phyloP scores from a whole-genome alignment of 805 yeast genomes.

The Wickerhamomyces hampshirensis region DNA sequence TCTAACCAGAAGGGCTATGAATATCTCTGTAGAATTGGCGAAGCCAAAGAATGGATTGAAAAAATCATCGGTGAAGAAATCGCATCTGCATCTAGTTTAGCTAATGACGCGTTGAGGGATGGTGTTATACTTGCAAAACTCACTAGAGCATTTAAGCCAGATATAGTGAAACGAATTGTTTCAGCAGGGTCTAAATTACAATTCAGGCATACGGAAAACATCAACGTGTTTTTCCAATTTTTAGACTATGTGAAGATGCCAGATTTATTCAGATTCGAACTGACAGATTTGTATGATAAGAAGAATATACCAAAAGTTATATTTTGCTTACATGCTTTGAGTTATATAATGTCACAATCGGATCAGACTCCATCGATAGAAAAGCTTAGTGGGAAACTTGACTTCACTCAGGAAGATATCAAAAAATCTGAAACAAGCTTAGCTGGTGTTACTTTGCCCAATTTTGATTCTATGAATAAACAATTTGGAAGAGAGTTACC shows the following conservation, averaged over 20 bases:
- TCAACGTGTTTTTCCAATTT: conserved; percentile 73
- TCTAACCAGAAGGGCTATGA: conserved; percentile 52
- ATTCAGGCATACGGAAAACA: conserved; percentile 90
- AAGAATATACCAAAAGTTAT: conserved; percentile 92
- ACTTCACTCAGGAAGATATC: conserved; percentile 66
- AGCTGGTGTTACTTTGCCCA: conserved; percentile 71
- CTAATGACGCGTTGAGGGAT: conserved; percentile 62
- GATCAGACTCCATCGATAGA: conserved; percentile 56
- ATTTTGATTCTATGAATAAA: conserved; percentile 54
- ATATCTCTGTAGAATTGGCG: conserved; percentile 73
- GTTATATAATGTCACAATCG: conserved; percentile 58
- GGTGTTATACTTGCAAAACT: conserved; percentile 84
- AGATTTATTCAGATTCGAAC: conserved; percentile 81
- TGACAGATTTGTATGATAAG: conserved; percentile 88
- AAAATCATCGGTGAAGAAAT: conserved; percentile 52
- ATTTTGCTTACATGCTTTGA: conserved; percentile 86
- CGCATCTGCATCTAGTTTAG: conserved; percentile 50
- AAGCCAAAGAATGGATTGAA: conserved; percentile 81
- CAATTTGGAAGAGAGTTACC: conserved; percentile 31
- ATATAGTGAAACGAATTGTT: conserved; percentile 47
- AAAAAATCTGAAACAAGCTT: conserved; percentile 57
- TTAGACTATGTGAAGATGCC: conserved; percentile 73
- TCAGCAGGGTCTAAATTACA: conserved; percentile 62
- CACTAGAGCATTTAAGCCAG: conserved; percentile 67
- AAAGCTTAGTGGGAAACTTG: conserved; percentile 55